Base-by-base conservation (phyloP, 441 rosid genomes). In the Populus hybrid region DNA sequence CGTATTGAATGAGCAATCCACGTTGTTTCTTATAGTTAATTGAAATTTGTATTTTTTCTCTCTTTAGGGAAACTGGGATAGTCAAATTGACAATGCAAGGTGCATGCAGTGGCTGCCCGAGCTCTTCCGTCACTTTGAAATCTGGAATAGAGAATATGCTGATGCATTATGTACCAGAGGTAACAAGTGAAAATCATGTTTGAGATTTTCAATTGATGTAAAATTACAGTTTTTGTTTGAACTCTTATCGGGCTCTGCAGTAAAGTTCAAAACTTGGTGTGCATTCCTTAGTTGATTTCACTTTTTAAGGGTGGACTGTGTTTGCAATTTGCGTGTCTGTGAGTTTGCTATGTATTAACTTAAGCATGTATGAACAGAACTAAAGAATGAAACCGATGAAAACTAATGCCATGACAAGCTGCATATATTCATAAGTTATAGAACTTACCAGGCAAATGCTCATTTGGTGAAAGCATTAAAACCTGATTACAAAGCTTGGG, bases 61-160 rank as follows among this genome's bases (percentile, higher is more conserved):
- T 79, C 36, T 79, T 7, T 71, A 94, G 98, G 76, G 95, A 95
- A 83, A 94, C 93, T 57, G 97, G 98, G 75, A 78, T 90, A 70
- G 98, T 95, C 77, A 95, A 89, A 86, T 87, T 95, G 88, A 83
- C 85, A 81, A 94, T 95, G 99, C 98, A 95, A 88, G 97, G 98
- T 83, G 98, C 98, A 53, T 95, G 99, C 84, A 95, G 97, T 66
- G 99, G 99, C 76, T 95, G 98, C 85, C 98, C 98, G 32, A 95
- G 98, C 84, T 95, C 98, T 71, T 89, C 99, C 23, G 98, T 95
- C 80, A 95, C 99, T 69, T 81, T 95, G 87, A 95, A 95, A 87
- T 95, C 98, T 75, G 97, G 98, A 75, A 95, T 95, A 42, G 95
- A 95, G 75, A 95, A 92, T 85, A 95, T 95, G 98, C 85, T 95